Percentiles rank a stretch among this genome's conserved stretches.
These are phyloP conservation scores for Xylaria telfairii DNA, from an alignment of 495 filamentous ascomycete genomes.

Conservation along the genomic window DNA sequence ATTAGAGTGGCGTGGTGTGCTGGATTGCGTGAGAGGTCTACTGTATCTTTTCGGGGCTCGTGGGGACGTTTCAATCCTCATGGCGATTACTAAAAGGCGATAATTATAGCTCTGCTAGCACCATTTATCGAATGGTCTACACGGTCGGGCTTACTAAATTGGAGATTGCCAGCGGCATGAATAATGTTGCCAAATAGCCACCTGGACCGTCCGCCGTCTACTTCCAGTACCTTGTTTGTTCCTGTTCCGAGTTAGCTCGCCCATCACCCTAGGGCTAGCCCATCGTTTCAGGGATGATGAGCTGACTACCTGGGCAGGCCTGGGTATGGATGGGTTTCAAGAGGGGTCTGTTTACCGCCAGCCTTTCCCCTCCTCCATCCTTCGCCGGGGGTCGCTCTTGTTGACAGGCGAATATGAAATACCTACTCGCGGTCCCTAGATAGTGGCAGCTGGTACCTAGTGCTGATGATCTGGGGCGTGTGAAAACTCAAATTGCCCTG, in stretches of 20 bases:
- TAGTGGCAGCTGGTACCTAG: neutral
- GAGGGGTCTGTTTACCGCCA: neutral
- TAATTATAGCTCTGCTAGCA: constrained; percentile 26
- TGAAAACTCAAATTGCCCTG: constrained; percentile 7
- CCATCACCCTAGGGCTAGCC: neutral
- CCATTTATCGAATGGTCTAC: constrained; percentile 16
- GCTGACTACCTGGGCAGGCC: neutral
- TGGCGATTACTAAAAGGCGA: constrained; percentile 21
- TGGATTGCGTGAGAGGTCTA: neutral
- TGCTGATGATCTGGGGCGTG: neutral
- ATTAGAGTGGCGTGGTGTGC: constrained; percentile 16
- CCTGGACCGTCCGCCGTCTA: too few relatives aligned
- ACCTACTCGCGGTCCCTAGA: neutral
- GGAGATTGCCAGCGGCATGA: neutral
- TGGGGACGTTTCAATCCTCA: constrained; percentile 9
- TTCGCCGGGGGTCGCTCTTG: neutral
- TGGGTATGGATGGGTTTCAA: constrained; percentile 3
- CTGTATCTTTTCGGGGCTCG: neutral
- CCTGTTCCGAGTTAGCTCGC: constrained; percentile 1
- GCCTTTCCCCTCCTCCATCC: neutral
- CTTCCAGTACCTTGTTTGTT: neutral
- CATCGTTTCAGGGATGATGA: constrained; percentile 6
- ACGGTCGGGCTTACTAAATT: constrained; percentile 17
- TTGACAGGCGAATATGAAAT: neutral
- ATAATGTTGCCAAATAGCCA: too few relatives aligned